Evolutionary conservation across 140 eudicot species (phyloP).

Genomic region (Ambrosia hybrid): DNA sequence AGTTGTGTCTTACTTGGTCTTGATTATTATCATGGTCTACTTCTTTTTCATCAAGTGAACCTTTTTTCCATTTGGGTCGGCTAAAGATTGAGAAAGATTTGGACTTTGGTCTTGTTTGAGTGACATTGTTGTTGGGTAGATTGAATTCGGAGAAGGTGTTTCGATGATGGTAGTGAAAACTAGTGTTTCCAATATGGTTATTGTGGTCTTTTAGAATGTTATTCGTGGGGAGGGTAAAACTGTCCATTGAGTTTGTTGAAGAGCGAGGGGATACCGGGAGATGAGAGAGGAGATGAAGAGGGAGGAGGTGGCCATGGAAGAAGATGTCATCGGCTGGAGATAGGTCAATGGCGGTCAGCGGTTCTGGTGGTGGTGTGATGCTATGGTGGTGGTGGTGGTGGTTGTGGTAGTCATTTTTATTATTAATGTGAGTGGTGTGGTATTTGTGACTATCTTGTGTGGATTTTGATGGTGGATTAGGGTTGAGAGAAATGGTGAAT

Average conservation of each 20-base stretch:
- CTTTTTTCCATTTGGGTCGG: constrained; percentile 54
- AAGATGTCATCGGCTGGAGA: constrained; percentile 97
- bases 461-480: constrained; percentile 35
- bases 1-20: constrained; percentile 16
- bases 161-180: constrained; percentile 31
- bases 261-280: constrained; percentile 76
- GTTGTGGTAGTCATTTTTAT: not conserved
- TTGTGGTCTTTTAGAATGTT: constrained; percentile 34
- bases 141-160: constrained; percentile 39
- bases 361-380: constrained; percentile 30
- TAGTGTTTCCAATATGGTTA: constrained; percentile 33
- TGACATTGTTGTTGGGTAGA: constrained; percentile 21
- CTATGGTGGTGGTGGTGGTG: not conserved
- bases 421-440: not conserved
- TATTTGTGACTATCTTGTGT: constrained; percentile 15
- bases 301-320: constrained; percentile 93
- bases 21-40: constrained; percentile 19
- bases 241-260: constrained; percentile 74
- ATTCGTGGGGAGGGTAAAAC: constrained; percentile 59
- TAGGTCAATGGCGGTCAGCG: constrained; percentile 61
- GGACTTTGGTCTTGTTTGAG: constrained; percentile 44
- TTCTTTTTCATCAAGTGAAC: constrained; percentile 17
- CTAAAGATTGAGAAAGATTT: constrained; percentile 73
- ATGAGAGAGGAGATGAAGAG: constrained; percentile 86
- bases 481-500: constrained; percentile 80